phyloP scores from a whole-genome alignment of 345 rosid genomes.

The Brassica napus region DNA sequence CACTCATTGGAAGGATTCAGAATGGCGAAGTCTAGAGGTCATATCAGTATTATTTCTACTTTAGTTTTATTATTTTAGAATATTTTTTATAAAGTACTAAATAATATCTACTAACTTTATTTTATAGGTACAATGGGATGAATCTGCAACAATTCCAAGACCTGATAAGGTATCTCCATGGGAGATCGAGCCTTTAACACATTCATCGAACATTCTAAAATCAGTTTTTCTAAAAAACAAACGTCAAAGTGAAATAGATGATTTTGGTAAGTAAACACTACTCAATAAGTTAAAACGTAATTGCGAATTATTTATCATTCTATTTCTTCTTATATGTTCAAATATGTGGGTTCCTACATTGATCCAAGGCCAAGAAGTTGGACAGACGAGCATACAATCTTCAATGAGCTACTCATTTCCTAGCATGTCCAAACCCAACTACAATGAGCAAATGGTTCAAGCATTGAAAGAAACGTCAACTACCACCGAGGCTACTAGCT shows the following conservation, averaged over 20 bases:
- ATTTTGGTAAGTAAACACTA: not conserved
- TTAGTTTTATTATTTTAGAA: not conserved
- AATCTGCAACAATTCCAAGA: not conserved
- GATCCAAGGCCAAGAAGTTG: not conserved
- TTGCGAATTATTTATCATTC: not conserved
- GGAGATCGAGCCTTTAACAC: not conserved
- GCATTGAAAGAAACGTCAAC: not conserved
- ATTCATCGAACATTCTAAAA: not conserved
- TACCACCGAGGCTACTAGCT: not conserved
- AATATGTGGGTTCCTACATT: not conserved
- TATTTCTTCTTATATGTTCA: no score
- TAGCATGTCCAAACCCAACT: not conserved
- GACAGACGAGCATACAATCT: not conserved
- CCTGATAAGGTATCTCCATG: not conserved
- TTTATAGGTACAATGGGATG: not conserved
- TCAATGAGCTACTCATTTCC: not conserved
- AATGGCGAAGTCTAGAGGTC: not conserved
- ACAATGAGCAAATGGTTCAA: not conserved
- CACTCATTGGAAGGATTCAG: no score
- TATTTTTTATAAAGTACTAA: not conserved
- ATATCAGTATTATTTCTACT: not conserved
- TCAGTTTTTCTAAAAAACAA: not conserved
- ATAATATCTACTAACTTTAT: not conserved
- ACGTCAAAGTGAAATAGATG: not conserved
- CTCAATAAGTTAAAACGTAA: not conserved